Percentiles rank a stretch among this genome's conserved stretches.
These are phyloP conservation scores for Nicotiana otophora DNA, from an alignment of 257 asterid genomes.

Conservation along the genomic window DNA sequence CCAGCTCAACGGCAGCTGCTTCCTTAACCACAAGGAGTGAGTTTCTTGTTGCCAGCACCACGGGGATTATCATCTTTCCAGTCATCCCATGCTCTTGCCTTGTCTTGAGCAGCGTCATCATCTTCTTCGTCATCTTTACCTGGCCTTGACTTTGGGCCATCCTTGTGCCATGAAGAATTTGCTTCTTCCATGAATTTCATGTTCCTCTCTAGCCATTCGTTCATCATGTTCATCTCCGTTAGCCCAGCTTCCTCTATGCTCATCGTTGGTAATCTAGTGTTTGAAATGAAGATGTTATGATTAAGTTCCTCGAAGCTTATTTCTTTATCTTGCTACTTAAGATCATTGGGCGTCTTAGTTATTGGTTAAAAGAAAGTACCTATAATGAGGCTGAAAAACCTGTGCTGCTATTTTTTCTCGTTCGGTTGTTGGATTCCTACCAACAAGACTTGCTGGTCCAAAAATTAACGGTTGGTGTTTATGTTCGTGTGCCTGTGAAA, in stretches of 20 bases:
- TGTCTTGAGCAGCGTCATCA: constrained; percentile 81
- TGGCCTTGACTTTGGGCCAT: constrained; percentile 36
- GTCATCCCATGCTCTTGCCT: constrained; percentile 95
- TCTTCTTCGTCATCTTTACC: constrained; percentile 57
- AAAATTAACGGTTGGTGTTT: constrained; percentile 87
- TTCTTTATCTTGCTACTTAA: neutral
- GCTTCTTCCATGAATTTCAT: constrained; percentile 82
- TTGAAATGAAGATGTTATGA: neutral
- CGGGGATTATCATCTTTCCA: constrained; percentile 99
- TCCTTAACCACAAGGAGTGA: constrained; percentile 85
- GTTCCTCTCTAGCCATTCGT: constrained; percentile 76
- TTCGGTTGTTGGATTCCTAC: constrained; percentile 69
- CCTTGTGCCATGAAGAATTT: constrained; percentile 79
- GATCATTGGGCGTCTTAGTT: neutral
- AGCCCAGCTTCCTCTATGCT: constrained; percentile 98
- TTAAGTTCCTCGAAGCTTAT: neutral
- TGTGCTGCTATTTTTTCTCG: constrained; percentile 88
- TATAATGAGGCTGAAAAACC: constrained; percentile 90
- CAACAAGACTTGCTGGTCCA: constrained; percentile 85
- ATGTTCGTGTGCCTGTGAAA: constrained; percentile 73
- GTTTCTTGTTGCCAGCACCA: constrained; percentile 96
- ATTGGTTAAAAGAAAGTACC: constrained; percentile 32
- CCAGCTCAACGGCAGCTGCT: neutral
- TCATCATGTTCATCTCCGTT: constrained; percentile 97
- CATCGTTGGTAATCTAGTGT: constrained; percentile 79